Base-by-base conservation (phyloP, 2,329 filamentous ascomycete species). In the Massarina eburnea region DNA sequence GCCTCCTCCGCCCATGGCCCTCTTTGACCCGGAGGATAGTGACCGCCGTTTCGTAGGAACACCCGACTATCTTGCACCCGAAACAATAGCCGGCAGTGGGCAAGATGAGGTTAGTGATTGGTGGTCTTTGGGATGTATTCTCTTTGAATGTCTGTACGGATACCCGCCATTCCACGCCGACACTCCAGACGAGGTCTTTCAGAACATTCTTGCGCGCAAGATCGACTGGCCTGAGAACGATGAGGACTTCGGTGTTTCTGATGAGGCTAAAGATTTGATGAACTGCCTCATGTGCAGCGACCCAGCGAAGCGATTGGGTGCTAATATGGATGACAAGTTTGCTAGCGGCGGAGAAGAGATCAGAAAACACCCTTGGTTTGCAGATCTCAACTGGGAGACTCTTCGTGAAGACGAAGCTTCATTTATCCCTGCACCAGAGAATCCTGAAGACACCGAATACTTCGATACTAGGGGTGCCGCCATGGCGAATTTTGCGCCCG, bases 21-120 rank as follows among this genome's bases (percentile, higher is more conserved):
- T 99, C 3, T 99, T 97, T 63, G 91, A 97, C 61, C 94, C 94
- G 0, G 88, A 96, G 64, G 94, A 99, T 62, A 95, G 85, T 49
- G 92, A 89, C 64, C 84, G 94, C 43, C 85, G 90, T 30, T 99
- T 99, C 60, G 94, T 99, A 8, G 94, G 94, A 24, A 99, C 94
- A 0, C 94, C 94, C 0, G 94, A 99, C 69, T 99, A 99, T 66
- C 80, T 99, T 12, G 94, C 94, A 0, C 94, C 94, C 0, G 95
- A 99, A 67, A 99, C 95, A 0, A 95, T 99, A 64, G 91, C 90
- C 55, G 94, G 95, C 39, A 85, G 91, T 55, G 91, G 92, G 1
- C 94, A 99, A 70, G 94, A 99, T 63, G 92, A 97, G 70, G 94
- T 92, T 57, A 97, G 94, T 66, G 94, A 99, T 83, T 99, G 94